A percentile compares a stretch with the other conserved stretches of the same genome.
phyloP scores from a whole-genome alignment of 2,329 filamentous ascomycete genomes.

The Cadophora gregata region DNA sequence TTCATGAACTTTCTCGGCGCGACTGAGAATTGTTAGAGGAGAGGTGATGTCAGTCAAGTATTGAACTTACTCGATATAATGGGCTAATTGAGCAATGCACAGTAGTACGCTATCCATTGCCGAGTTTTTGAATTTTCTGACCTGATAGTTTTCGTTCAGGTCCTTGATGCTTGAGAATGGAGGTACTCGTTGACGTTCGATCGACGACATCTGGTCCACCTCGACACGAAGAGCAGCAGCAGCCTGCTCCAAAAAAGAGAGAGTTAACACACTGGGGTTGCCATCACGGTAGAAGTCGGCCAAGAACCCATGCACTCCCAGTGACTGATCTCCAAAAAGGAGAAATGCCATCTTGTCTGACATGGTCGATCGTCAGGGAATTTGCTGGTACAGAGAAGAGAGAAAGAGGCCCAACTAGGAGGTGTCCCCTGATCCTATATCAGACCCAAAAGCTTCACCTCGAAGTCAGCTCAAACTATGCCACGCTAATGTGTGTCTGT shows the following conservation, averaged over 20 bases:
- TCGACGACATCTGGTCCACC: conserved; percentile 60
- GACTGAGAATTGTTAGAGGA: conserved; percentile 44
- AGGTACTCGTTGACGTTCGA: conserved; percentile 64
- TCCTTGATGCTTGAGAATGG: conserved; percentile 67
- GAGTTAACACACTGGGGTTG: conserved; percentile 58
- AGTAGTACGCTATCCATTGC: conserved; percentile 70
- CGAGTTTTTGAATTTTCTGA: conserved; percentile 61
- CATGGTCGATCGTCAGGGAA: conserved; percentile 18
- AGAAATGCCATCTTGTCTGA: conserved; percentile 55
- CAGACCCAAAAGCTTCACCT: conserved; percentile 9
- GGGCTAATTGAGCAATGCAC: conserved; percentile 68
- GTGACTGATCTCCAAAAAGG: conserved; percentile 75
- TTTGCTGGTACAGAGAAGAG: conserved; percentile 15
- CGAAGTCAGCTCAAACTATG: neutral
- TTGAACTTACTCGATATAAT: conserved; percentile 68
- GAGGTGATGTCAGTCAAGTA: neutral
- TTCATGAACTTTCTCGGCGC: conserved; percentile 60
- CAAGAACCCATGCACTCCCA: conserved; percentile 69
- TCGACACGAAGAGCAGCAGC: conserved; percentile 65
- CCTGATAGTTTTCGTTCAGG: conserved; percentile 68
- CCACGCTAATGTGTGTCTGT: conserved; percentile 9
- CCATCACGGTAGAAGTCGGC: conserved; percentile 57
- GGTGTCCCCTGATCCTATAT: conserved; percentile 16
- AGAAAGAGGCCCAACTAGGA: conserved; percentile 1
- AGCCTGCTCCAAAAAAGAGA: conserved; percentile 65